Percentiles rank a stretch among this genome's conserved stretches.
phyloP scores from a whole-genome alignment of 192 early-diverging fungal species.

The Linnemannia exigua region DNA sequence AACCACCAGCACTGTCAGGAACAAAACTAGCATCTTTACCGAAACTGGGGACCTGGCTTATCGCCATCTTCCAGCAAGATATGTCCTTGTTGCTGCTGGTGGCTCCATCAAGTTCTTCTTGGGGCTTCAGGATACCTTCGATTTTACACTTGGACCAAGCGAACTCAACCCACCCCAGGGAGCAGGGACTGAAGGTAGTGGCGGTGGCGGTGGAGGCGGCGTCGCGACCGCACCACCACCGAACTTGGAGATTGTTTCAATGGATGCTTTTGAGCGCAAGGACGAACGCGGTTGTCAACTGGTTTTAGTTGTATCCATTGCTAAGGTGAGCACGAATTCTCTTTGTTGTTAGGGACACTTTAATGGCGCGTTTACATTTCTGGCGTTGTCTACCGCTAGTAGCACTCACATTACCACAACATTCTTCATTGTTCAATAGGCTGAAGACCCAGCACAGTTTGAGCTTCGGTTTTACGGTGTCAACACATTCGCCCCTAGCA shows the following conservation, averaged over 20 bases:
- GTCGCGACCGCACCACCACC: background rate
- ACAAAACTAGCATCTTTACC: constrained; percentile 33
- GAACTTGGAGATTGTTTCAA: constrained; percentile 46
- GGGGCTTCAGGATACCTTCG: constrained; percentile 40
- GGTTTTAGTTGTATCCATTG: constrained; percentile 31
- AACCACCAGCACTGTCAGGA: background rate
- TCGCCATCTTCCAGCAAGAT: constrained; percentile 32
- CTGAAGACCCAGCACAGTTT: constrained; percentile 34
- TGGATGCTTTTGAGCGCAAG: constrained; percentile 51
- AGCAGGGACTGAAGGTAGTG: background rate
- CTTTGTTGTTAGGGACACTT: background rate
- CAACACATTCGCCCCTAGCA: constrained; percentile 39
- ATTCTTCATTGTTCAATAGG: background rate
- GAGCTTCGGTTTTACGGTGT: constrained; percentile 44
- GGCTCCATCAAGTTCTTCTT: constrained; percentile 28
- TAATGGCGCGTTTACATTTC: background rate
- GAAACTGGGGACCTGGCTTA: constrained; percentile 8
- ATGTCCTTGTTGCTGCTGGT: constrained; percentile 46
- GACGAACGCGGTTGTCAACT: constrained; percentile 48
- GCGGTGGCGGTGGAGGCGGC: background rate
- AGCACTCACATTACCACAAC: background rate
- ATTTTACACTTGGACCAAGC: constrained; percentile 21
- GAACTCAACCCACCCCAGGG: background rate
- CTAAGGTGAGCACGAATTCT: constrained; percentile 14
- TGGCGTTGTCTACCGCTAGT: too few species aligned